Conservation (phyloP, 345 rosid genomes). For the Gossypium thurberi region DNA sequence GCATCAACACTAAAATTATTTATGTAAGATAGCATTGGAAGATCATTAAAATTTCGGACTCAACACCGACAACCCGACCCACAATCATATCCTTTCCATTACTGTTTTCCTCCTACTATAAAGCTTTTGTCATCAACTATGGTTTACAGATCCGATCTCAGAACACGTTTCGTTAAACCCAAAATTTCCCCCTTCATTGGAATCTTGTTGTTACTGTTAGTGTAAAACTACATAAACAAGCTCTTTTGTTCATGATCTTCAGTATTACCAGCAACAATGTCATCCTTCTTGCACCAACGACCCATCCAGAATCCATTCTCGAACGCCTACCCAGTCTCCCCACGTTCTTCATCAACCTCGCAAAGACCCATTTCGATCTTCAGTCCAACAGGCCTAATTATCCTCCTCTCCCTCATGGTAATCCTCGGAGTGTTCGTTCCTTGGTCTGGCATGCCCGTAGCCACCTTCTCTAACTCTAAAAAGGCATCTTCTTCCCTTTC, state of each 20-base stretch:
- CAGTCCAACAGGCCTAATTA: constrained; percentile 53
- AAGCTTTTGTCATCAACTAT: neutral
- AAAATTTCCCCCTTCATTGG: neutral
- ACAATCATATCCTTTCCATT: neutral
- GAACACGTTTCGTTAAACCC: neutral
- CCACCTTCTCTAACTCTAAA: constrained; percentile 29
- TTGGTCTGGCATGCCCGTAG: constrained; percentile 50
- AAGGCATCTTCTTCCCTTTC: constrained; percentile 21
- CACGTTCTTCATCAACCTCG: constrained; percentile 32
- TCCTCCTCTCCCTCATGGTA: constrained; percentile 51
- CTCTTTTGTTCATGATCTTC: neutral
- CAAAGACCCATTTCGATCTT: constrained; percentile 44
- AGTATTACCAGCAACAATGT: constrained; percentile 30
- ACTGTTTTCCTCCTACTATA: neutral
- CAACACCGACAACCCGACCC: constrained; percentile 1
- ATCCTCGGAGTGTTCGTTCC: constrained; percentile 75
- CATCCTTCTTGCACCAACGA: constrained; percentile 62
- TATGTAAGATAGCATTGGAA: neutral
- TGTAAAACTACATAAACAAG: neutral
- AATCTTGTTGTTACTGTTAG: neutral
- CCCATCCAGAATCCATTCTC: constrained; percentile 49
- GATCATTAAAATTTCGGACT: neutral
- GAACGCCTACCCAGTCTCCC: constrained; percentile 38
- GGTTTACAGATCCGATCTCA: neutral
- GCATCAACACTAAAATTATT: too few species aligned